Evolutionary conservation across 176 grass and related monocot species (phyloP), one percentile per base, ranked within the genome.

Genomic region (Metroxylon sagu): DNA sequence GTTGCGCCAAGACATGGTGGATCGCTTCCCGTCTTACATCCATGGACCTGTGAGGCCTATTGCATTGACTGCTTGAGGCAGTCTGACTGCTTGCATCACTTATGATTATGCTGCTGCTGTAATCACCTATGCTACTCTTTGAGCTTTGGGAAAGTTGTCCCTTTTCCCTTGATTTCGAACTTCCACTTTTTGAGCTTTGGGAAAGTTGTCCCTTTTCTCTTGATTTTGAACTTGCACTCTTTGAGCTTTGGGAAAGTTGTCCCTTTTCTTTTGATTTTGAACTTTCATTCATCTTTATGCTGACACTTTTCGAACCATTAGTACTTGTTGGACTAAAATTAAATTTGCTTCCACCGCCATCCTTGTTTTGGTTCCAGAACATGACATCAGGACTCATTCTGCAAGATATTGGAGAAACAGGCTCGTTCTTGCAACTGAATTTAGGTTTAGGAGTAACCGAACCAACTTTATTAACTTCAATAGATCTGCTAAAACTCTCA

Each of bases 41-140:
- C 73, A 85, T 92, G 16, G 84, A 89, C 93, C 92, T 98, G 70
- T 92, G 93, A 26, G 93, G 93, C 52, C 87, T 76, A 67, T 58
- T 62, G 23, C 59, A 18, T 5, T 73, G 62, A 21, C 23, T 28
- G 43, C 70, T 63, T 48, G 30, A 52, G 53, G 17, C 59, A 54
- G 66, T 71, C 65, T 39, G 65, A 15, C 52, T 43, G 25, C 67
- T 62, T 51, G 65, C 85, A 54, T 80, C 85, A 54, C 64, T 85
- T 25, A 69, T 62, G 59, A 55, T 69, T 31, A 65, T 77, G 68
- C 84, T 98, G 62, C 87, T 85, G 43, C 85, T 77, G 60, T 83
- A 88, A 56, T 98, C 87, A 50, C 93, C 82, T 56, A 92, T 55
- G 52, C 87, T 98, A 43, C 28, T 5, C 28, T 29, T 29, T 29